Conservation (phyloP, 208 protist genomes). For the Trichomonas gallinae region DNA sequence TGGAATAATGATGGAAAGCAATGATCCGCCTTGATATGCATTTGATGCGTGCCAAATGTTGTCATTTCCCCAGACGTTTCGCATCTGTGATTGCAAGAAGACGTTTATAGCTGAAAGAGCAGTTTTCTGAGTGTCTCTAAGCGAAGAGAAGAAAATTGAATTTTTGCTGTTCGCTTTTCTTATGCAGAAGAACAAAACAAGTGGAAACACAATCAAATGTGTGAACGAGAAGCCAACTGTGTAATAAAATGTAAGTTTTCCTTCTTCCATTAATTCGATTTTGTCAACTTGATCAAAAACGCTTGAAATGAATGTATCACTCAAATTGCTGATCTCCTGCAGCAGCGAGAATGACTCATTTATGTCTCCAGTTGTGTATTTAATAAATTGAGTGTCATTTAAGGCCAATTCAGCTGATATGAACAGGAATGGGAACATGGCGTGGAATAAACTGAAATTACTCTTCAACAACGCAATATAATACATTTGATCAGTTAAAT, state of each 20-base stretch:
- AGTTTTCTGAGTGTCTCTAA: not conserved
- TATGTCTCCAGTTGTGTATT: not conserved
- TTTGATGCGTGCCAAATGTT: not conserved
- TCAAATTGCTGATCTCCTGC: not conserved
- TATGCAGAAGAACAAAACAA: not conserved
- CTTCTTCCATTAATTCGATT: not conserved
- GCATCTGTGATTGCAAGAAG: not conserved
- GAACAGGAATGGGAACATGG: not conserved
- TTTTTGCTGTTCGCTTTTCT: not conserved
- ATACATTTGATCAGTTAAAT: not conserved
- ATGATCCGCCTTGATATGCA: not conserved
- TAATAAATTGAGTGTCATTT: not conserved
- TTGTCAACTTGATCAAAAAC: not conserved
- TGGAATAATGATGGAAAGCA: not conserved
- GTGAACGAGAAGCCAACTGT: not conserved
- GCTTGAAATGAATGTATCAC: not conserved
- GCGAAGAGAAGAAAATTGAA: not conserved
- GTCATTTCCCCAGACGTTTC: not conserved
- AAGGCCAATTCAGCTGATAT: not conserved
- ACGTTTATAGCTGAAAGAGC: not conserved
- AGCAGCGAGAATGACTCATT: not conserved
- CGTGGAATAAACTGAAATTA: not conserved
- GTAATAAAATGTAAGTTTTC: not conserved
- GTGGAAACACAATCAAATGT: not conserved
- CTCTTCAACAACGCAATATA: not conserved